Conservation (phyloP, 495 filamentous ascomycete species). For the Lophium mytilinum region DNA sequence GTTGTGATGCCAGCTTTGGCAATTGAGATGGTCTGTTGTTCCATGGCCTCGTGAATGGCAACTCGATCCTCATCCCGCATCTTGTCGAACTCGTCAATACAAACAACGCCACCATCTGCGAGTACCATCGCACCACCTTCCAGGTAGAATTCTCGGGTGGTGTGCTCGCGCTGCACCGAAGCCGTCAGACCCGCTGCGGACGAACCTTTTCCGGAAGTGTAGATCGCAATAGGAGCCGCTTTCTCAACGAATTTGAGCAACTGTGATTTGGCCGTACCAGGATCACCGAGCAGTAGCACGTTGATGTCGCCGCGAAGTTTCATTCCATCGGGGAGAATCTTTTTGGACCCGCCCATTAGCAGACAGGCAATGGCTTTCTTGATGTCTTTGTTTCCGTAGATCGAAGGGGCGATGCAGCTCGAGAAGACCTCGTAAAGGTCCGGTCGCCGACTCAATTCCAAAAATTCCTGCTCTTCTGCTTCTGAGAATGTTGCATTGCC, state of each 20-base stretch:
- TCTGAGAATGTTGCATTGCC: slow-evolving; percentile 81
- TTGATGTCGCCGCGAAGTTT: slow-evolving; percentile 98
- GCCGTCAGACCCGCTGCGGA: slow-evolving; percentile 97
- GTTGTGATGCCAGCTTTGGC: slow-evolving; percentile 99
- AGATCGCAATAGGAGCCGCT: slow-evolving; percentile 93
- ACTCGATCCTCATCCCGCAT: slow-evolving; percentile 99
- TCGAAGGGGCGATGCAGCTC: slow-evolving; percentile 91
- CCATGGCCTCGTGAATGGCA: slow-evolving; percentile 99
- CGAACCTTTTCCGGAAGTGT: slow-evolving; percentile 97
- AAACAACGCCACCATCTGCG: slow-evolving; percentile 94
- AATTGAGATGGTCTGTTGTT: slow-evolving; percentile 99
- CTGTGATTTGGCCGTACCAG: slow-evolving; percentile 97
- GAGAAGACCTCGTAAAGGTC: slow-evolving; percentile 88
- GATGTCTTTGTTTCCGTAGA: slow-evolving; percentile 93
- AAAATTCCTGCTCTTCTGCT: slow-evolving; percentile 94
- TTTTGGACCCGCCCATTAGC: slow-evolving; percentile 92
- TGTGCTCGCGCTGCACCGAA: slow-evolving; percentile 87
- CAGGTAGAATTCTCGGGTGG: slow-evolving; percentile 92
- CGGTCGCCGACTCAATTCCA: slow-evolving; percentile 82
- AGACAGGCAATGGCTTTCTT: slow-evolving; percentile 98
- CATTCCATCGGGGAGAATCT: slow-evolving; percentile 98
- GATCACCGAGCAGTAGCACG: slow-evolving; percentile 92
- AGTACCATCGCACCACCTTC: slow-evolving; percentile 99
- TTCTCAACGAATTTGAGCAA: slow-evolving; percentile 97
- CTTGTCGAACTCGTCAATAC: slow-evolving; percentile 99